Evolutionary conservation across 352 stramenopile genomes (phyloP).

Genomic region (Pythium volutum): DNA sequence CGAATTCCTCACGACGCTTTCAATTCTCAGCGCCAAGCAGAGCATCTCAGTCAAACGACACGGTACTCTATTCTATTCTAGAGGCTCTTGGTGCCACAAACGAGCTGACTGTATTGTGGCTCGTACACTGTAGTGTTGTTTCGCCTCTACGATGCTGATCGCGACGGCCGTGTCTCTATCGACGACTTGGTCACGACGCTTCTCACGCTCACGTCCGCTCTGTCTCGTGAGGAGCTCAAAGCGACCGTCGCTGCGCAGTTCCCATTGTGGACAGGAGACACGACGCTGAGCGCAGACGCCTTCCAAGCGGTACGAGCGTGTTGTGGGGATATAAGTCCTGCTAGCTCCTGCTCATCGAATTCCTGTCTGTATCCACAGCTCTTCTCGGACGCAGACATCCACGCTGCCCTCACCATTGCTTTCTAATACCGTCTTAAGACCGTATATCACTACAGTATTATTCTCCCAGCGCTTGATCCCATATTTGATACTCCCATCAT

Average conservation of each 20-base stretch:
- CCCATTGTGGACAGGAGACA: neutral
- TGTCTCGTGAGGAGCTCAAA: slow-evolving; percentile 8
- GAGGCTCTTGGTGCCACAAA: too few species aligned
- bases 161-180: slow-evolving; percentile 28
- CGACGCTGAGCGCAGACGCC: neutral
- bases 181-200: slow-evolving; percentile 35
- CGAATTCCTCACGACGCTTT: slow-evolving; percentile 32
- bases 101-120: too few species aligned
- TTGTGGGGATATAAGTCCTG: too few species aligned
- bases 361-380: slow-evolving; percentile 6
- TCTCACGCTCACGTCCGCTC: slow-evolving; percentile 5
- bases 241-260: slow-evolving; percentile 9
- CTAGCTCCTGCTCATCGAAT: neutral
- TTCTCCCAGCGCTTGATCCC: neutral
- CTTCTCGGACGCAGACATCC: slow-evolving; percentile 23
- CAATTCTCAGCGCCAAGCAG: slow-evolving; percentile 39
- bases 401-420: slow-evolving; percentile 14
- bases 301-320: slow-evolving; percentile 16
- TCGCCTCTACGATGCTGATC: slow-evolving; percentile 36
- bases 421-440: too few species aligned
- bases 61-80: neutral
- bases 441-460: too few species aligned
- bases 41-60: slow-evolving; percentile 31
- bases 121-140: too few species aligned
- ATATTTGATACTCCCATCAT: neutral